phyloP scores from a whole-genome alignment of 1,139 yeast species.

The Scheffersomyces cryptocercus region DNA sequence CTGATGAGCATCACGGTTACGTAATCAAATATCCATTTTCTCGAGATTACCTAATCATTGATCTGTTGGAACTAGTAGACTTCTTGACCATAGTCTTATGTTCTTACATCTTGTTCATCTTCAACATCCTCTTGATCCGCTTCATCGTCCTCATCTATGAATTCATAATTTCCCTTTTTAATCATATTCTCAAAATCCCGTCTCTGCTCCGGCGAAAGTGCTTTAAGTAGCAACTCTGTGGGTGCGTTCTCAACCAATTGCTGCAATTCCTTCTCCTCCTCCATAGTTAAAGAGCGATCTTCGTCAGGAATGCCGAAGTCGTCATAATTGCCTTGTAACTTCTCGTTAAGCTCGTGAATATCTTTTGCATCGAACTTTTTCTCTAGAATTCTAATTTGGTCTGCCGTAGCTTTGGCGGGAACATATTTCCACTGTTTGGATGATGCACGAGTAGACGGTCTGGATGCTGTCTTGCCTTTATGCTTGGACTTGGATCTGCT shows the following conservation, averaged over 20 bases:
- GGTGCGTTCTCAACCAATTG: constrained; percentile 4
- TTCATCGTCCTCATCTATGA: neutral
- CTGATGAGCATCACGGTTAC: too few relatives aligned
- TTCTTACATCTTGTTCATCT: too few relatives aligned
- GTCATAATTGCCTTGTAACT: too few relatives aligned
- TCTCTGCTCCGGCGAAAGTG: constrained; percentile 7
- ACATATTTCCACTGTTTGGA: neutral
- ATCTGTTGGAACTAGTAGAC: too few relatives aligned
- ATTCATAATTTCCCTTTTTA: neutral
- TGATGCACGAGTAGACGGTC: too few relatives aligned
- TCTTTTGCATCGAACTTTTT: neutral
- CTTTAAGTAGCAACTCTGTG: constrained; percentile 4
- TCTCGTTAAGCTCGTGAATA: too few relatives aligned
- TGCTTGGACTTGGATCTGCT: neutral
- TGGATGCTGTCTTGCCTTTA: too few relatives aligned
- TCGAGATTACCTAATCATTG: too few relatives aligned
- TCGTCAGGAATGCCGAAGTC: too few relatives aligned
- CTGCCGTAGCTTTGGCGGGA: neutral
- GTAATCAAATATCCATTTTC: too few relatives aligned
- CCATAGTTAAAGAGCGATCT: constrained; percentile 1
- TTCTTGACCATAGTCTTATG: too few relatives aligned
- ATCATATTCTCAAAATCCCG: constrained; percentile 4
- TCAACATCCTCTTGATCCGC: neutral
- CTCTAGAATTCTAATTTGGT: neutral
- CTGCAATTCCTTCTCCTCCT: constrained; percentile 7